These are phyloP conservation scores for Phalaenopsis equestris DNA, from an alignment of 106 monocot genomes.

Conservation along the genomic window DNA sequence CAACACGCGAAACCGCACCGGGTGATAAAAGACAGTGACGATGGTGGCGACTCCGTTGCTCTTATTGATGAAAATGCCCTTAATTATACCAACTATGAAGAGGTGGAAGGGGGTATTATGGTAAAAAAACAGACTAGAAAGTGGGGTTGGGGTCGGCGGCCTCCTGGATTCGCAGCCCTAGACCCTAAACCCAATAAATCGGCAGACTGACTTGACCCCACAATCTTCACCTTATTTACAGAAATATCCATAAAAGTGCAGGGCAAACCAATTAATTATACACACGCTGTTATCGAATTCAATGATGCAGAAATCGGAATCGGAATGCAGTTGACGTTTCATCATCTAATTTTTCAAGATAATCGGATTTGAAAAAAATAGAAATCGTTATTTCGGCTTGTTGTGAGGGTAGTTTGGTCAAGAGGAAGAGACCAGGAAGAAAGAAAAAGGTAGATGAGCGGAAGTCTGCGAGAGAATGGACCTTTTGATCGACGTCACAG, in stretches of 20 bases:
- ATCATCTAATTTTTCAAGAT: no score
- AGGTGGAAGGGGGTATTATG: neutral
- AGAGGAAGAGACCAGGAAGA: neutral
- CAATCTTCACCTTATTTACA: neutral
- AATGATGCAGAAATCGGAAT: neutral
- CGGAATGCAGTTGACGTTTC: no score
- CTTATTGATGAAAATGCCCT: neutral
- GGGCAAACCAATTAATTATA: neutral
- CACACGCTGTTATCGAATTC: neutral
- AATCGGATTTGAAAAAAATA: neutral
- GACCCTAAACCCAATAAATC: neutral
- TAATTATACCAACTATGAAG: neutral
- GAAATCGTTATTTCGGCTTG: neutral
- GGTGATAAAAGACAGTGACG: neutral
- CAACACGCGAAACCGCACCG: neutral
- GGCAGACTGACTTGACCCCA: neutral
- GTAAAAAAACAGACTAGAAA: neutral
- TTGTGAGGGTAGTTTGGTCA: constrained; percentile 2
- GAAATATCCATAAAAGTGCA: neutral
- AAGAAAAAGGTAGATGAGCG: neutral
- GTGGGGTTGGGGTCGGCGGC: neutral
- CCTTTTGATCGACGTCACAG: neutral
- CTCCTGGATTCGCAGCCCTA: neutral
- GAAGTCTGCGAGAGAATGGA: neutral
- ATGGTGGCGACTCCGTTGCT: neutral